These are phyloP conservation scores for Tulasnella sp. DNA, from an alignment of 768 basidiomycete species.

Conservation along the genomic window DNA sequence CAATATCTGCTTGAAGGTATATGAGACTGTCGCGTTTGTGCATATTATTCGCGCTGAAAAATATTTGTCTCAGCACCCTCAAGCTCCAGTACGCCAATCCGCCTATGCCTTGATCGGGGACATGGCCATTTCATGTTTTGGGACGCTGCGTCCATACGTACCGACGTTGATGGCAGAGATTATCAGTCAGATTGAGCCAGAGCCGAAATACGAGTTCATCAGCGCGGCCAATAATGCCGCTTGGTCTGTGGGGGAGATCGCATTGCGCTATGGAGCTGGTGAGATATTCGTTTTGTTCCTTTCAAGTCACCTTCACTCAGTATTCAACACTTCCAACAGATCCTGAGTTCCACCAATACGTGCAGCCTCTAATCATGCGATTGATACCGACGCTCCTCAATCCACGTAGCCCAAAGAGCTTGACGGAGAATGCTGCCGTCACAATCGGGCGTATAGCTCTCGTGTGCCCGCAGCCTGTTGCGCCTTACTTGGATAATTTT, in stretches of 20 bases:
- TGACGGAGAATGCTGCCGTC: conserved; percentile 97
- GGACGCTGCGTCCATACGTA: conserved; percentile 72
- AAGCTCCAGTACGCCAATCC: conserved; percentile 89
- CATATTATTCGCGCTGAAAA: background rate
- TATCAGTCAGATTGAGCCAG: conserved; percentile 79
- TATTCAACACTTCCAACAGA: conserved; percentile 40
- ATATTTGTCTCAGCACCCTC: conserved; percentile 50
- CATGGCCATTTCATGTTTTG: conserved; percentile 92
- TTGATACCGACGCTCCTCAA: conserved; percentile 89
- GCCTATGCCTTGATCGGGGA: conserved; percentile 98
- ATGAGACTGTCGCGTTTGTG: conserved; percentile 14
- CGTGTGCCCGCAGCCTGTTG: conserved; percentile 80
- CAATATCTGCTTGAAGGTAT: conserved; percentile 69
- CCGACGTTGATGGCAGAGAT: conserved; percentile 84
- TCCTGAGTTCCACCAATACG: conserved; percentile 85
- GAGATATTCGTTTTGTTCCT: conserved; percentile 20
- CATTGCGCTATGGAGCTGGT: conserved; percentile 81
- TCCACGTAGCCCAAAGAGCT: conserved; percentile 81
- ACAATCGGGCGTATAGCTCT: conserved; percentile 94
- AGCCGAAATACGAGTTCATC: conserved; percentile 87
- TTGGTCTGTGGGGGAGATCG: conserved; percentile 99
- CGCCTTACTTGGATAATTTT: conserved; percentile 80
- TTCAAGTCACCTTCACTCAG: background rate
- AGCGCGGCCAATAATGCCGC: conserved; percentile 98
- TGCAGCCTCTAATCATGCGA: conserved; percentile 71